Conservation (phyloP, 352 stramenopile genomes). For the Plasmopara viticola region DNA sequence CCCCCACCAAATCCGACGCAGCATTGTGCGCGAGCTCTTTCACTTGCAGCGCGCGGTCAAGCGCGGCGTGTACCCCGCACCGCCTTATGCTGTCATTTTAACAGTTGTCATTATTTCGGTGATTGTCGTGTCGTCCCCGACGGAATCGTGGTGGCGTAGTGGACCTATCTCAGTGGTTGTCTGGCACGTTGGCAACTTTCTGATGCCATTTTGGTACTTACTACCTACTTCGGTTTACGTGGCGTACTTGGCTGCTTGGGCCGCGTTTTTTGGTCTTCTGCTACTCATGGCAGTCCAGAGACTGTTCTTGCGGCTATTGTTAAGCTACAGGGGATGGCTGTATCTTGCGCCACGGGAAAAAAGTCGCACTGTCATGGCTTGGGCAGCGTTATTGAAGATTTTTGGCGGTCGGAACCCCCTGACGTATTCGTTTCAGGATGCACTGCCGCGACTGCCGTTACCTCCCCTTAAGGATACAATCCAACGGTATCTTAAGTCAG, state of each 20-base stretch:
- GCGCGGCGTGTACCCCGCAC: conserved; percentile 71
- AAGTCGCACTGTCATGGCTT: conserved; percentile 56
- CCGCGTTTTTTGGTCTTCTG: conserved; percentile 72
- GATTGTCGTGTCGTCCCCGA: conserved; percentile 46
- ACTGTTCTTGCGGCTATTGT: conserved; percentile 67
- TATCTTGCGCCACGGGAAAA: conserved; percentile 73
- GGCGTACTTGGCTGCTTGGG: conserved; percentile 79
- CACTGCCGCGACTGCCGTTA: conserved; percentile 89
- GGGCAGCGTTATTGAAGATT: conserved; percentile 77
- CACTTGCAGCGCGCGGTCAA: conserved; percentile 67
- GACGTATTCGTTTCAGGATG: conserved; percentile 89
- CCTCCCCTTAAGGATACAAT: conserved; percentile 91
- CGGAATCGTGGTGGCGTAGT: conserved; percentile 84
- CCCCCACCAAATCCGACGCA: conserved; percentile 66
- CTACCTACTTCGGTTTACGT: conserved; percentile 72
- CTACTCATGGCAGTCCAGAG: conserved; percentile 83
- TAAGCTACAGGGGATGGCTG: conserved; percentile 86
- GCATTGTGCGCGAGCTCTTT: conserved; percentile 51
- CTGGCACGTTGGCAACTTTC: conserved; percentile 72
- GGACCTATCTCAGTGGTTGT: conserved; percentile 63
- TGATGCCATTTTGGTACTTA: conserved; percentile 63
- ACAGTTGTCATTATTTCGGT: conserved; percentile 56
- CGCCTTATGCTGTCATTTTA: conserved; percentile 51
- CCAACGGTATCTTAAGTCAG: conserved; percentile 87
- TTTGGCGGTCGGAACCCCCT: conserved; percentile 73